Evolutionary conservation across 2,329 filamentous ascomycete genomes (phyloP).

Genomic region (Sporothrix globosa): DNA sequence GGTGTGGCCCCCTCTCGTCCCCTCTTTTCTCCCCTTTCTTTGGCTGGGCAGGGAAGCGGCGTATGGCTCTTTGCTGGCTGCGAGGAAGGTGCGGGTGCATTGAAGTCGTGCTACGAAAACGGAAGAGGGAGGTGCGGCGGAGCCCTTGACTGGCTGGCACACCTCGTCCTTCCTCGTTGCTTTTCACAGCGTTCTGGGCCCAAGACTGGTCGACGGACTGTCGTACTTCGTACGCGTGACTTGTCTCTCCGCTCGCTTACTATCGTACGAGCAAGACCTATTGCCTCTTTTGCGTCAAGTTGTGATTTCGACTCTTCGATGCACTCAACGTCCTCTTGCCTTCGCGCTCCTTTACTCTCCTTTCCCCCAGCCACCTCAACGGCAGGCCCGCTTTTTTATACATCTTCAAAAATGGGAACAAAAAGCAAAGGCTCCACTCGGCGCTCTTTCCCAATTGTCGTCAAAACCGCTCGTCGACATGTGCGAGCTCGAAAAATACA

Average conservation of each 20-base stretch:
- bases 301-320: too few species aligned
- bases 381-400: conserved; percentile 21
- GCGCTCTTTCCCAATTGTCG: conserved; percentile 23
- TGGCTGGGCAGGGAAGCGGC: conserved; percentile 10
- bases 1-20: conserved; percentile 15
- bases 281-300: background rate
- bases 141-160: conserved; percentile 16
- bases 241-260: background rate
- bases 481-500: background rate
- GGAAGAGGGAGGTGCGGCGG: conserved; percentile 20
- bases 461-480: conserved; percentile 3
- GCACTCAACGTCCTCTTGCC: background rate
- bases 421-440: background rate
- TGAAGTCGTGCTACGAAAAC: background rate
- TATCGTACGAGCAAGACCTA: background rate
- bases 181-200: background rate
- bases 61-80: background rate
- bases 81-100: conserved; percentile 13
- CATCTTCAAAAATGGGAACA: background rate
- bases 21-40: background rate
- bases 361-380: conserved; percentile 10
- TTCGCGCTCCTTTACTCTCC: background rate
- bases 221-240: conserved; percentile 12
- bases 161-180: background rate
- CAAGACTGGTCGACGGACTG: background rate